A percentile compares a stretch with the other conserved stretches of the same genome.
These are phyloP conservation scores for Xerocomellus chrysenteron DNA, from an alignment of 768 basidiomycete genomes.

Conservation along the genomic window DNA sequence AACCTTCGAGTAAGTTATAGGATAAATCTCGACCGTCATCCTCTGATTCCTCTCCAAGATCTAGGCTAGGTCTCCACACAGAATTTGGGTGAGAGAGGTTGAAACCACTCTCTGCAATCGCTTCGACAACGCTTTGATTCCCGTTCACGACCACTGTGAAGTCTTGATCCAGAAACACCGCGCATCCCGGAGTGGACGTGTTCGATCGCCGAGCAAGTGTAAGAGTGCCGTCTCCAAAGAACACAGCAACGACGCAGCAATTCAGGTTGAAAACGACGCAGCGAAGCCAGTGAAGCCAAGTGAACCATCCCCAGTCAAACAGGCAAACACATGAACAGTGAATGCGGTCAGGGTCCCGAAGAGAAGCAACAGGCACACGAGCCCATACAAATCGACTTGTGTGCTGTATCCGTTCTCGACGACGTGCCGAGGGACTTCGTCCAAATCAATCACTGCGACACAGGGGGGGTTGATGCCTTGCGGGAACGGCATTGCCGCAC, in stretches of 20 bases:
- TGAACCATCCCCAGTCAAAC: not conserved
- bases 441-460: not conserved
- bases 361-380: not conserved
- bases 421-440: not conserved
- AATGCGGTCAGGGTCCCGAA: not conserved
- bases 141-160: conserved; percentile 1
- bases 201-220: conserved; percentile 1
- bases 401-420: not conserved
- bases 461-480: not conserved
- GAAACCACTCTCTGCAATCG: conserved; percentile 5
- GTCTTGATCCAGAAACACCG: conserved; percentile 1
- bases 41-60: not conserved
- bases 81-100: not conserved
- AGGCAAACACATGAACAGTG: not conserved
- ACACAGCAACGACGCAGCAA: not conserved
- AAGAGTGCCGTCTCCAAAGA: not conserved
- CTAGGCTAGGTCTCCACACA: not conserved
- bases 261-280: not conserved
- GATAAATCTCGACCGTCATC: not conserved
- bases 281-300: not conserved
- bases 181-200: not conserved
- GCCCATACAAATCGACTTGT: not conserved
- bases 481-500: not conserved
- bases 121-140: not conserved
- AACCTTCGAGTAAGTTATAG: not conserved